Conservation (phyloP, 2,329 filamentous ascomycete genomes). For the Colletotrichum tofieldiae region DNA sequence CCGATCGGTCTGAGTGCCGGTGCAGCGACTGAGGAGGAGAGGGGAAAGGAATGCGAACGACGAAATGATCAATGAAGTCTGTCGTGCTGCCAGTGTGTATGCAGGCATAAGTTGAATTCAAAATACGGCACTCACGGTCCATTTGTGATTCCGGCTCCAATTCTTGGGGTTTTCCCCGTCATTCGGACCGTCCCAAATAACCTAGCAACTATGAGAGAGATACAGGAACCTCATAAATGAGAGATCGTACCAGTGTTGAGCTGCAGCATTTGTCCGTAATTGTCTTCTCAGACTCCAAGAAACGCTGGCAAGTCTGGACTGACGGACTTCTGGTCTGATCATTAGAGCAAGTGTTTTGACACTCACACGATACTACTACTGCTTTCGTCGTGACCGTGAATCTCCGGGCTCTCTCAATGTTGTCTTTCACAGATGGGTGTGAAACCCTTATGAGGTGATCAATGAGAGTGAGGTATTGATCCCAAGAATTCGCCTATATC, state of each 20-base stretch:
- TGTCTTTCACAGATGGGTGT: not conserved
- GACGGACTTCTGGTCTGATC: not conserved
- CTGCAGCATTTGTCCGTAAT: not conserved
- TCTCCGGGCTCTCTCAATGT: not conserved
- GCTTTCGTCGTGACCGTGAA: no score
- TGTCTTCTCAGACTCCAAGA: not conserved
- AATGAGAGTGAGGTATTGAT: not conserved
- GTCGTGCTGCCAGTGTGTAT: not conserved
- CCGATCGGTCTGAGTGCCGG: constrained; percentile 54
- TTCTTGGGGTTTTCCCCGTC: constrained; percentile 52
- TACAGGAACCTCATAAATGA: not conserved
- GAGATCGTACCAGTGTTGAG: not conserved
- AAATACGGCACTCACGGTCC: constrained; percentile 48
- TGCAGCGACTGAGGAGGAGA: constrained; percentile 64
- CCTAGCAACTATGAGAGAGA: not conserved
- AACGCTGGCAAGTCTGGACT: not conserved
- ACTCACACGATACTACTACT: not conserved
- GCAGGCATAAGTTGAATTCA: not conserved
- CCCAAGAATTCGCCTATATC: no score
- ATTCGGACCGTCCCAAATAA: constrained; percentile 57
- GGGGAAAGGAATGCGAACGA: constrained; percentile 66
- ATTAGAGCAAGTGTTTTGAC: not conserved
- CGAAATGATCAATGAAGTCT: constrained; percentile 62
- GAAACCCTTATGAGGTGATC: not conserved
- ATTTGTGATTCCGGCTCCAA: constrained; percentile 62